Evolutionary conservation across 345 rosid genomes (phyloP), one percentile per base, ranked within the genome.

Genomic region (Acer negundo): DNA sequence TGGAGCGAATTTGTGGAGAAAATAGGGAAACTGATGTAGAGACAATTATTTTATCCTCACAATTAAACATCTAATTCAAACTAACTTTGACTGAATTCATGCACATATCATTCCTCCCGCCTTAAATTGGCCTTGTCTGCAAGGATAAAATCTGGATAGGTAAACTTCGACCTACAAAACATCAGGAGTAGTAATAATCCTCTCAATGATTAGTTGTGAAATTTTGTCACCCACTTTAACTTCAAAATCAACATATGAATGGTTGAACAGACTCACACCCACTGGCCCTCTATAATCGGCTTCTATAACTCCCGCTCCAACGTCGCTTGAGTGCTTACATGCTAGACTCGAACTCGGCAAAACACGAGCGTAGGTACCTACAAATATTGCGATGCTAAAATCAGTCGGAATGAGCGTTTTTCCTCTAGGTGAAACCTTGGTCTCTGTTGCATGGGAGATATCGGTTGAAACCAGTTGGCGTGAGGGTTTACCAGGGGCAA

Each of bases 281-380:
- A 90, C 89, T 0, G 93, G 90, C n/a, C 94, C 98, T 62, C 93
- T 80, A 82, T 90, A 94, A 72, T 94, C 97, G 0, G 92, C 94
- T 55, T 94, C 94, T 3, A 94, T 87, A 67, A 94, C 95, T 2
- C 97, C 95, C 0, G 92, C 97, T 3, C 98, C 97, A 1, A 94
- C 97, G 58, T 92, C 95, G 23, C 89, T 90, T 23, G 94, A 87
- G 64, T 90, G 87, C 80, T 94, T 94, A 94, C 91, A 89, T 7
- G 95, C 84, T 66, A 94, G 77, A 16, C 98, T 95, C 0, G 93
- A 93, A 76, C 97, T 88, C 10, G 97, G 93, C 10, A 93, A 89
- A 58, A 87, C 76, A 7, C 90, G 87, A 35, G 90, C 89, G 62
- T 89, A 89, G 2, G 93, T 84, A 35, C 93, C 89, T 72, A 79